Base-by-base conservation (phyloP, 768 basidiomycete species). In the Cubamyces sp. region DNA sequence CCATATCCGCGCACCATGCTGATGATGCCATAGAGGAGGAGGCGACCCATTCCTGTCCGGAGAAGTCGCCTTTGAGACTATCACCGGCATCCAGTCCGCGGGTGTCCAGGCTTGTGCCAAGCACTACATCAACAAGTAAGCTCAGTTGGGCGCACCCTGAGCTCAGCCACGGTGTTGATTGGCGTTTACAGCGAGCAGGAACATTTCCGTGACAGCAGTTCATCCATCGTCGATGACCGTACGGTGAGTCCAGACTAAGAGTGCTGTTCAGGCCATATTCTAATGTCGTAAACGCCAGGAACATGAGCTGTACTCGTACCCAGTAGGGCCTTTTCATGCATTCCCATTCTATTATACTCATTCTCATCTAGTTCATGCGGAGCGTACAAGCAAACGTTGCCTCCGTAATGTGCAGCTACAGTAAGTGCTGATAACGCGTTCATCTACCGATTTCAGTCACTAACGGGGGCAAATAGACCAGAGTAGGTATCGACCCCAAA, bases 21-120 rank as follows among this genome's bases (percentile, higher is more conserved):
- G 87, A 92, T 71, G 92, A 90, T 0, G 83, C 94, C 55, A 74
- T 87, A 28, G 94, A 12, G 66, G 60, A 59, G 93, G 94, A 28
- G 92, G 84, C 7, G 94, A 97, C 72, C 95, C 95, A 0, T 96
- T 86, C 76, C 77, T 96, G 18, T 71, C 85, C 15, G 93, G 95
- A 7, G 92, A 92, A 69, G 77, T 81, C 5, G 83, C 87, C 0
- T 88, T 84, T 59, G 89, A 93, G 72, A 95, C 93, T 0, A 84
- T 96, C 58, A 75, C 88, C 15, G 94, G 94, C 18, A 76, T 96
- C 74, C 94, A 96, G 70, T 73, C 79, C 19, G 80, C 74, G 8
- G 94, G 94, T 37, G 90, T 93, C 0, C 91, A 92, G 68, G 91
- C 92, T 0, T 91, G 88, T 57, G 91, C 91, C 5, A 94, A 95